Percentiles rank a stretch among this genome's conserved stretches.
phyloP scores from a whole-genome alignment of 257 asterid genomes.

The Vinca minor region DNA sequence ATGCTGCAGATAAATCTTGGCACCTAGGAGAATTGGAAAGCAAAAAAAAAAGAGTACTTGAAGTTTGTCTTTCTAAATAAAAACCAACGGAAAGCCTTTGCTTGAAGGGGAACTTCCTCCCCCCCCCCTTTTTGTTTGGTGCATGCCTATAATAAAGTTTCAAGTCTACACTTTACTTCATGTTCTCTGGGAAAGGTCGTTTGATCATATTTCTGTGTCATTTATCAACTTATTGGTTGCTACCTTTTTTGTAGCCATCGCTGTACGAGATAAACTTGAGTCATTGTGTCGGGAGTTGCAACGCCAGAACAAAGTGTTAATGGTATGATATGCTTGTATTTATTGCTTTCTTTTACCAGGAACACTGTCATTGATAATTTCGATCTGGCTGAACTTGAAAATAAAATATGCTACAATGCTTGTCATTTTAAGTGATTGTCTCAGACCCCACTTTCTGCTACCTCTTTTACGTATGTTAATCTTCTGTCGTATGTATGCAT shows the following conservation, averaged over 20 bases:
- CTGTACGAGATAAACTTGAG: conserved; percentile 92
- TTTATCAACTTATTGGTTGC: conserved; percentile 17
- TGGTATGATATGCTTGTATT: conserved; percentile 39
- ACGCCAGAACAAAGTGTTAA: conserved; percentile 82
- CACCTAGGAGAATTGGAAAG: not conserved
- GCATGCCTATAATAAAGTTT: not conserved
- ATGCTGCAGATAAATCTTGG: too few relatives aligned
- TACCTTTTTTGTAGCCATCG: conserved; percentile 59
- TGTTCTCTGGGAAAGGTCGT: not conserved
- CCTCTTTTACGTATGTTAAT: not conserved
- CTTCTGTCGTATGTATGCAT: not conserved
- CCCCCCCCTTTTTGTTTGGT: not conserved
- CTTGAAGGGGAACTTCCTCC: not conserved
- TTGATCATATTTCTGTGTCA: not conserved
- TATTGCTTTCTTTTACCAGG: conserved; percentile 11
- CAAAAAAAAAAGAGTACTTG: not conserved
- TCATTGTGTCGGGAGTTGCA: conserved; percentile 96
- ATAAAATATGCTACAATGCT: too few relatives aligned
- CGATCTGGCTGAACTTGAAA: not conserved
- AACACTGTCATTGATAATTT: not conserved
- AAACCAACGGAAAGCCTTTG: not conserved
- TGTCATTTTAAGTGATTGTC: not conserved
- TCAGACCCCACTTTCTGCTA: not conserved
- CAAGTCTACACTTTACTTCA: not conserved
- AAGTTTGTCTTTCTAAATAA: not conserved